Percentiles rank a stretch among this genome's conserved stretches.
phyloP scores from a whole-genome alignment of 495 filamentous ascomycete genomes.

The Aspergillus affinis region DNA sequence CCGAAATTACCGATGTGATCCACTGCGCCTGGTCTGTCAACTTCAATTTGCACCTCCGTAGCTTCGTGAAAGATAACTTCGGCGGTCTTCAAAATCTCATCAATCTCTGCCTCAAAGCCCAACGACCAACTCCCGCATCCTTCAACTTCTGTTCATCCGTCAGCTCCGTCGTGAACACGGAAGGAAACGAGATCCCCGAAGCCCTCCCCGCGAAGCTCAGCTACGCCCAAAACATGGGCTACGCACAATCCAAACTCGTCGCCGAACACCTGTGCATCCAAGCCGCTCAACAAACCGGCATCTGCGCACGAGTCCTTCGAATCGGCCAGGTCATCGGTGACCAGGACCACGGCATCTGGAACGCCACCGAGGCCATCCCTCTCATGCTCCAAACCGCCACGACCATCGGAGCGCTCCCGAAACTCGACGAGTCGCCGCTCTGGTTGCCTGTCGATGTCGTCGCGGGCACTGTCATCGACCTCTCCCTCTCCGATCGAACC shows the following conservation, averaged over 20 bases:
- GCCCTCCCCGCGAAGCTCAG: conserved; percentile 43
- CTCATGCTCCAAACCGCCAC: conserved; percentile 52
- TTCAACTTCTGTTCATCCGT: conserved; percentile 64
- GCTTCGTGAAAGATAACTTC: conserved; percentile 58
- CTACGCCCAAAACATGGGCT: conserved; percentile 56
- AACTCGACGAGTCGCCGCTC: conserved; percentile 40
- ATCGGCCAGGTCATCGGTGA: conserved; percentile 62
- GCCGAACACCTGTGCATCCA: conserved; percentile 51
- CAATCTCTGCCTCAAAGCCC: conserved; percentile 45
- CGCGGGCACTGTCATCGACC: conserved; percentile 18
- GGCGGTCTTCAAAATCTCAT: conserved; percentile 55
- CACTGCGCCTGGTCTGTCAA: conserved; percentile 75
- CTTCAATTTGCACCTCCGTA: conserved; percentile 61
- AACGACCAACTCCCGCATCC: conserved; percentile 26
- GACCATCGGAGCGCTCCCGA: conserved; percentile 51
- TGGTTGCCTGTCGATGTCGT: conserved; percentile 25
- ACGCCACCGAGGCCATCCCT: conserved; percentile 62
- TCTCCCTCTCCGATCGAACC: conserved; percentile 14
- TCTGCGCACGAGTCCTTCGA: conserved; percentile 42
- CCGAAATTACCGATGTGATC: conserved; percentile 49
- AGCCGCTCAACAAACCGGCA: conserved; percentile 34
- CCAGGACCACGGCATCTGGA: conserved; percentile 57
- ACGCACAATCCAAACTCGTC: conserved; percentile 63
- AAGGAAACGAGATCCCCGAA: conserved; percentile 43
- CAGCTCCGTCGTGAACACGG: conserved; percentile 43